Conservation (phyloP, 2,329 filamentous ascomycete species). For the Cytospora piceicola region DNA sequence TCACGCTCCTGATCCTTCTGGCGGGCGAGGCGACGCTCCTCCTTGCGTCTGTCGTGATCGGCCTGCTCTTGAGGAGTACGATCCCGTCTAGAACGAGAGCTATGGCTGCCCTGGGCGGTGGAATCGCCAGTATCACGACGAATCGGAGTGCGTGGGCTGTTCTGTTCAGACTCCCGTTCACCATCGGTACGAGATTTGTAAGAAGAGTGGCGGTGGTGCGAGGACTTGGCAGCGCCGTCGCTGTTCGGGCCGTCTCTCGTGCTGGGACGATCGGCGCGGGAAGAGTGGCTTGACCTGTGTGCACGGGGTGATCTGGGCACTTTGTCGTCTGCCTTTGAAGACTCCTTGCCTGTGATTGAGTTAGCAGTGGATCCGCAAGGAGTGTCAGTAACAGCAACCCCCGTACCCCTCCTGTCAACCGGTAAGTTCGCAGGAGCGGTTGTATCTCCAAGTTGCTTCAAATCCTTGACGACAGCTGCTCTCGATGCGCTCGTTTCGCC, state of each 20-base stretch:
- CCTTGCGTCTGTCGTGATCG: conserved; percentile 54
- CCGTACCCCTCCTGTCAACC: conserved; percentile 24
- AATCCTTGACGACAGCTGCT: conserved; percentile 35
- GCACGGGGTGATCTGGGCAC: conserved; percentile 35
- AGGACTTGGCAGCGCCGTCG: conserved; percentile 37
- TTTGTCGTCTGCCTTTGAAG: conserved; percentile 44
- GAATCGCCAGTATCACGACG: conserved; percentile 51
- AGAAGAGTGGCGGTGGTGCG: conserved; percentile 37
- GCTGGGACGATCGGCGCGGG: conserved; percentile 34
- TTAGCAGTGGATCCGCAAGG: conserved; percentile 57
- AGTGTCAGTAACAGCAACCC: conserved; percentile 28
- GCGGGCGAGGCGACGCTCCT: conserved; percentile 47
- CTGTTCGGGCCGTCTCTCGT: conserved; percentile 37
- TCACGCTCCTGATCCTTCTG: conserved; percentile 40
- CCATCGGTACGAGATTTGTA: conserved; percentile 47
- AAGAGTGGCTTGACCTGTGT: conserved; percentile 41
- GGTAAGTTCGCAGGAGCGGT: conserved; percentile 29
- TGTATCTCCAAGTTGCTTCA: conserved; percentile 32
- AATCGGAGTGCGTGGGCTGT: conserved; percentile 45
- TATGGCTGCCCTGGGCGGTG: conserved; percentile 32
- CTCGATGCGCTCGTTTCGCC: conserved; percentile 32
- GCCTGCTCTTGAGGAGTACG: conserved; percentile 55
- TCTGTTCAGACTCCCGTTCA: conserved; percentile 40
- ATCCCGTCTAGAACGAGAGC: conserved; percentile 40
- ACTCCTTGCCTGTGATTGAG: conserved; percentile 58